A percentile compares a stretch with the other conserved stretches of the same genome.
phyloP scores from a whole-genome alignment of 2,329 filamentous ascomycete genomes.

The Chaetothyriales sp. region DNA sequence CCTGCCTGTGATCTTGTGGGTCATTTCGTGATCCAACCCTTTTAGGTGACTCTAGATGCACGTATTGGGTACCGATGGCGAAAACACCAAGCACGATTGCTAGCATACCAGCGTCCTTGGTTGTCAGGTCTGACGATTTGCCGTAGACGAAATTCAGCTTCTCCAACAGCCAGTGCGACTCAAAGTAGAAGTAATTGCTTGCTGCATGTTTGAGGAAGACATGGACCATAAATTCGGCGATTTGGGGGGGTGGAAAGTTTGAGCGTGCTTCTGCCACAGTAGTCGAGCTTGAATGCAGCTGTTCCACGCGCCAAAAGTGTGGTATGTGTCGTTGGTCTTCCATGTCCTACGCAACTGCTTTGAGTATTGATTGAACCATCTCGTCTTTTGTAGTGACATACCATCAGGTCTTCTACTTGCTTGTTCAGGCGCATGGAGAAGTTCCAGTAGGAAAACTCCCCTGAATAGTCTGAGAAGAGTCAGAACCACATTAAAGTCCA shows the following conservation, averaged over 20 bases:
- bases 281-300: slow-evolving; percentile 29
- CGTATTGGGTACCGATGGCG: slow-evolving; percentile 32
- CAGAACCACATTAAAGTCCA: slow-evolving; percentile 15
- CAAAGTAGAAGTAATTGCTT: slow-evolving; percentile 32
- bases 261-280: slow-evolving; percentile 26
- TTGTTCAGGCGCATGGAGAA: slow-evolving; percentile 31
- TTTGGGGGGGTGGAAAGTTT: slow-evolving; percentile 31
- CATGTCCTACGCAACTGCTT: not conserved
- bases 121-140: slow-evolving; percentile 23
- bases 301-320: slow-evolving; percentile 30
- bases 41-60: slow-evolving; percentile 32
- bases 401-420: slow-evolving; percentile 32
- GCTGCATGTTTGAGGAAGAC: slow-evolving; percentile 33
- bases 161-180: slow-evolving; percentile 29
- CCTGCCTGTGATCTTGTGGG: slow-evolving; percentile 32
- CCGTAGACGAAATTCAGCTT: slow-evolving; percentile 28
- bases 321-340: slow-evolving; percentile 15
- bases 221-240: slow-evolving; percentile 30
- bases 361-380: slow-evolving; percentile 10
- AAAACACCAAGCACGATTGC: slow-evolving; percentile 31
- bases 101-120: slow-evolving; percentile 28
- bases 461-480: no score
- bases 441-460: slow-evolving; percentile 33
- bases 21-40: slow-evolving; percentile 22
- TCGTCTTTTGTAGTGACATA: slow-evolving; percentile 23